These are phyloP conservation scores for Trichoderma virens DNA, from an alignment of 495 filamentous ascomycete genomes.

Conservation along the genomic window DNA sequence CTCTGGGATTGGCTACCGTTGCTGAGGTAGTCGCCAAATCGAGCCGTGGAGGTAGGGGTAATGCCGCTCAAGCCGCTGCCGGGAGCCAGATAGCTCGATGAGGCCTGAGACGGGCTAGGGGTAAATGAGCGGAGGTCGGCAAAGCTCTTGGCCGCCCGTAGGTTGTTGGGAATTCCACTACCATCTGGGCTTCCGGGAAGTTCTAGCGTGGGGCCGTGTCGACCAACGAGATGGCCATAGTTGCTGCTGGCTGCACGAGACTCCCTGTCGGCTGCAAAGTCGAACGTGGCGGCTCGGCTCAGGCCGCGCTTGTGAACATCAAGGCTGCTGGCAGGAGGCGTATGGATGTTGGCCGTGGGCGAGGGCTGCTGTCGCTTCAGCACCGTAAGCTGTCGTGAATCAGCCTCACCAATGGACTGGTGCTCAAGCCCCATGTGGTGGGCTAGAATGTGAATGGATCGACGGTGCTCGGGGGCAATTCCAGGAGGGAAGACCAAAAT, in stretches of 20 bases:
- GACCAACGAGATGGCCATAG: slow-evolving; percentile 65
- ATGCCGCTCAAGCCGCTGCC: slow-evolving; percentile 25
- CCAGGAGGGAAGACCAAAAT: slow-evolving; percentile 73
- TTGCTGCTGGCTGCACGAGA: slow-evolving; percentile 61
- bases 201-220: slow-evolving; percentile 71
- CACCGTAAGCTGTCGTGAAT: slow-evolving; percentile 81
- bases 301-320: slow-evolving; percentile 73
- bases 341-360: slow-evolving; percentile 30
- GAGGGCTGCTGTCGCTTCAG: slow-evolving; percentile 52
- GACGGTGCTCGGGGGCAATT: slow-evolving; percentile 73
- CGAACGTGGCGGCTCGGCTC: slow-evolving; percentile 93
- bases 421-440: slow-evolving; percentile 92
- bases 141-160: slow-evolving; percentile 95
- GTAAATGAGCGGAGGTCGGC: slow-evolving; percentile 92
- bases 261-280: slow-evolving; percentile 66
- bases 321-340: slow-evolving; percentile 54
- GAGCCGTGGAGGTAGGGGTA: slow-evolving; percentile 42
- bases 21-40: slow-evolving; percentile 47
- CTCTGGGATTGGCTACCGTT: slow-evolving; percentile 26
- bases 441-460: slow-evolving; percentile 85
- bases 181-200: slow-evolving; percentile 76
- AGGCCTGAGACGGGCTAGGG: slow-evolving; percentile 84
- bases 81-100: slow-evolving; percentile 68
- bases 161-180: slow-evolving; percentile 50
- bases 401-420: slow-evolving; percentile 75